Conservation (phyloP, 2,329 filamentous ascomycete genomes). For the Diplocarpon mali region DNA sequence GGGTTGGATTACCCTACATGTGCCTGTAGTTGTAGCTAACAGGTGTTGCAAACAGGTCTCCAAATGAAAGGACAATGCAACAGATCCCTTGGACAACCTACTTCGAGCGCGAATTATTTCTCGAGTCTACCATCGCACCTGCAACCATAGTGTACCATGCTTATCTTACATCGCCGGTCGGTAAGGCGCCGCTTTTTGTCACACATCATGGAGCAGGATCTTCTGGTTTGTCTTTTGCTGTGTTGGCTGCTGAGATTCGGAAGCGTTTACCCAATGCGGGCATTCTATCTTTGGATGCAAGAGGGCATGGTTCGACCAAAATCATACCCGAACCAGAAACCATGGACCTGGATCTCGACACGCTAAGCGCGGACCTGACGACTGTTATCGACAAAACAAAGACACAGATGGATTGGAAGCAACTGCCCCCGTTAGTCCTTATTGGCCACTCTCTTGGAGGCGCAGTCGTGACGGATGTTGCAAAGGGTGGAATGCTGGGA, state of each 20-base stretch:
- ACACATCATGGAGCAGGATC: constrained; percentile 93
- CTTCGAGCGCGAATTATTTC: constrained; percentile 77
- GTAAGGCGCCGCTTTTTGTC: constrained; percentile 72
- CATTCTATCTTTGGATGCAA: constrained; percentile 73
- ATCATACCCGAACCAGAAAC: constrained; percentile 30
- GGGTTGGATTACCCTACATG: constrained; percentile 37
- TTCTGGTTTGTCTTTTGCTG: constrained; percentile 83
- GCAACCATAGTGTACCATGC: constrained; percentile 60
- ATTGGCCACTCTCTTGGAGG: constrained; percentile 91
- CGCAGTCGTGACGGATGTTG: constrained; percentile 78
- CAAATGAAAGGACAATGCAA: constrained; percentile 25
- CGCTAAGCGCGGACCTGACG: constrained; percentile 62
- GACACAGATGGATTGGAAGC: constrained; percentile 58
- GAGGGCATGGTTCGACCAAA: constrained; percentile 72
- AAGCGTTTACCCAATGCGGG: constrained; percentile 70
- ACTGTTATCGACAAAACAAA: constrained; percentile 58
- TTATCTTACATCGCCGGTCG: constrained; percentile 71
- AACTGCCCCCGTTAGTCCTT: constrained; percentile 64
- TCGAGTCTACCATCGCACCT: constrained; percentile 39
- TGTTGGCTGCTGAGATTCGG: constrained; percentile 66
- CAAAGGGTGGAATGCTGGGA: constrained; percentile 55
- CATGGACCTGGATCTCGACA: constrained; percentile 60
- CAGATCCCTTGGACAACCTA: constrained; percentile 67
- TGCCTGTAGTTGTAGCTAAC: constrained; percentile 5
- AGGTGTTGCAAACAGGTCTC: constrained; percentile 15